Evolutionary conservation across 257 asterid genomes (phyloP), one percentile per base, ranked within the genome.

Genomic region (Scutellaria baicalensis): DNA sequence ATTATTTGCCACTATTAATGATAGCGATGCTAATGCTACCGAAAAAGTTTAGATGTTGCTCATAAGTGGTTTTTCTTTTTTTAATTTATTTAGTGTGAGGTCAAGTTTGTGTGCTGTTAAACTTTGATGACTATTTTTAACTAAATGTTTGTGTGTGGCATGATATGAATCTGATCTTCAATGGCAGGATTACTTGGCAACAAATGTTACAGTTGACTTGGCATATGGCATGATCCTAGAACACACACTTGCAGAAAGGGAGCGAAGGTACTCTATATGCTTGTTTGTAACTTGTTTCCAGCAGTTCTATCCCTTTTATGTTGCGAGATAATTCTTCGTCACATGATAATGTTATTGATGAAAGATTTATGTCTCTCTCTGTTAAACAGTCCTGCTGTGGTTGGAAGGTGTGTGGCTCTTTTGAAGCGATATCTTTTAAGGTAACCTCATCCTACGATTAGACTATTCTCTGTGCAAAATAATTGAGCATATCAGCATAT

Each of bases 191-290:
- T 94, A 94, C 77, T 69, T 94, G 83, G 96, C 97, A 64, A 60
- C 88, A 69, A 81, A 69, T 72, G 75, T 86, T 59, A 89, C 99
- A 47, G 72, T 82, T 66, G 99, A 94, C 79, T 79, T 89, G 87
- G 97, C 98, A 18, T 94, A 94, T 85, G 91, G 86, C 44, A 92
- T 91, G 86, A 89, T 94, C 71, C 83, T 94, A 76, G 99, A 94
- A 61, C 98, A 94, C 85, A 94, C 99, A 42, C 92, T 94, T 42
- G 96, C 98, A 38, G 99, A 94, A 84, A 82, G 97, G 70, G 99
- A 94, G 36, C 95, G 99, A 78, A 94, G 99, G 99, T 94, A 84
- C 45, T 17, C 23, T 40, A 65, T 14, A 61, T 27, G 23, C 35
- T 39, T 66, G 38, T 70, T 65, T 40, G 71, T 3, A 47, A 48